phyloP scores from a whole-genome alignment of 2,329 filamentous ascomycete genomes.

The Colletotrichum tropicale region DNA sequence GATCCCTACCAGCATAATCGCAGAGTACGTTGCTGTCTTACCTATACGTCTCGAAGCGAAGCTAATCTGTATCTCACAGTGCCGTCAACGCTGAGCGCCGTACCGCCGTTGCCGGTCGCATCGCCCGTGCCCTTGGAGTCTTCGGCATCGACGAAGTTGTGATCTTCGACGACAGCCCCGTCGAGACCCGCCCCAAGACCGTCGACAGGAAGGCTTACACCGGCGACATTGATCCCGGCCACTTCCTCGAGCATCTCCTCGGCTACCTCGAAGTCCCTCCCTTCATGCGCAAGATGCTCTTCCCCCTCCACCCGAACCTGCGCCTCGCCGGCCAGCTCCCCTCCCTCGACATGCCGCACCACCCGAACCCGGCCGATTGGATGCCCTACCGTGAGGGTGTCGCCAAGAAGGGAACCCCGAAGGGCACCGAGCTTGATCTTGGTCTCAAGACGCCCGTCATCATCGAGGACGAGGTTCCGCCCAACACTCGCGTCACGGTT shows the following conservation, averaged over 20 bases:
- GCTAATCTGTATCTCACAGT: conserved; percentile 42
- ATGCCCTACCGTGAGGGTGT: conserved; percentile 82
- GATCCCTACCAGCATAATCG: conserved; percentile 77
- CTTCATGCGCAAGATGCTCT: conserved; percentile 77
- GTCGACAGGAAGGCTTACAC: conserved; percentile 64
- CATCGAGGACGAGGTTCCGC: conserved; percentile 66
- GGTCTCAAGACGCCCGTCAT: conserved; percentile 60
- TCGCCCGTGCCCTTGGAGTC: conserved; percentile 81
- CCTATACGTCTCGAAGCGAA: not conserved
- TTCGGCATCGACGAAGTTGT: conserved; percentile 87
- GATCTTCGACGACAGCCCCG: conserved; percentile 74
- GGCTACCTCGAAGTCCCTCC: conserved; percentile 85
- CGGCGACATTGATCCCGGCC: conserved; percentile 75
- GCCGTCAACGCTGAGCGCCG: conserved; percentile 77
- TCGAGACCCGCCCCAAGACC: conserved; percentile 46
- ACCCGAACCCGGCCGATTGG: conserved; percentile 78
- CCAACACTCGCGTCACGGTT: conserved; percentile 76
- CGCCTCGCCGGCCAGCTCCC: conserved; percentile 75
- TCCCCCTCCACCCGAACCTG: conserved; percentile 80
- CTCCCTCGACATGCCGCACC: conserved; percentile 84
- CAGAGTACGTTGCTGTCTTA: conserved; percentile 59
- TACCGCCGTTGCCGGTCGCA: conserved; percentile 73
- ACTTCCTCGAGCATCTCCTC: conserved; percentile 80
- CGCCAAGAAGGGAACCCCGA: conserved; percentile 53
- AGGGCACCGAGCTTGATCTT: conserved; percentile 61